Base-by-base conservation (phyloP, 805 yeast genomes). In the Isabelozyma pseudorhagii region DNA sequence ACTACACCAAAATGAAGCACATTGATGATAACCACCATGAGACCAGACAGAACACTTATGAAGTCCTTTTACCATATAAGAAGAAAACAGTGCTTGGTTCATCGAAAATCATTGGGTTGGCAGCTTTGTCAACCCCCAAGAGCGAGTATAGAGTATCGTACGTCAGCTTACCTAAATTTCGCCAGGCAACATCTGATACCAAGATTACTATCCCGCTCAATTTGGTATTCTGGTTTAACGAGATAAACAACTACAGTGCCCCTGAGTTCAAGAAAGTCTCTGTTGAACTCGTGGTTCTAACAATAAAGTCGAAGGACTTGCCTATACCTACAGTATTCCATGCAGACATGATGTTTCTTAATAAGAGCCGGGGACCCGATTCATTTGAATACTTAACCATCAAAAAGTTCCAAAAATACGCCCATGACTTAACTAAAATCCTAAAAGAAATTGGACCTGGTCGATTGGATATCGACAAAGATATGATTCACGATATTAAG, bases 321-420 rank as follows among this genome's bases (percentile, higher is more conserved):
- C 72, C 73, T 0, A 64, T 72, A 9, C 77, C 76, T 0, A 54
- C 69, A 3, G 72, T 67, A 11, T 47, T 72, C 42, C 66, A 64
- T 44, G 67, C 65, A 27, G 76, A 69, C 47, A 64, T 68, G 64
- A 44, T 67, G 5, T 72, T 69, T 55, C 63, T 62, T 38, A 69
- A 72, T 53, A 61, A 57, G 45, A 50, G 60, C 21, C 59, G 55
- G 42, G 52, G 52, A 0, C 39, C 56, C 2, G 76, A 72, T 46
- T 63, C 62, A 46, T 71, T 69, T 50, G 69, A 68, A 45, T 45
- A 57, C 42, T 49, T 64, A n/a, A 68, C 70, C 2, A 61, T 71
- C 36, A 60, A 57, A 40, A 62, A 62, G 13, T 69, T 71, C 55
- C 72, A 66, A 44, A 55, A 53, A 42, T 64, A 67, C 46, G 72